Base-by-base conservation (phyloP, 176 grass and related monocot species). In the Rhynchospora breviuscula region DNA sequence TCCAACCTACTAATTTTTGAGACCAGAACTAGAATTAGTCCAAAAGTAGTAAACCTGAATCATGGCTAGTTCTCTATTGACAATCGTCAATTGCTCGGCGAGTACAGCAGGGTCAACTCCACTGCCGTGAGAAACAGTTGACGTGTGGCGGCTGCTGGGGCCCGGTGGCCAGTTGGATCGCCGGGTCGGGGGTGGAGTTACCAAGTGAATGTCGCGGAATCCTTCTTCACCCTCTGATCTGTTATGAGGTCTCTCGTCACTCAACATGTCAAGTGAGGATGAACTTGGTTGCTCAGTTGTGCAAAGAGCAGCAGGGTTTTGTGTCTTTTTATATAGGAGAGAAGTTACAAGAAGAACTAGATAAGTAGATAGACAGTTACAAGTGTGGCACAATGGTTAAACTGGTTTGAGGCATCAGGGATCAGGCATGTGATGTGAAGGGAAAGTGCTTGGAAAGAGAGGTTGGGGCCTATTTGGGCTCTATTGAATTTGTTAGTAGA, bases 191-290 rank as follows among this genome's bases (percentile, higher is more conserved):
- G 26, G 12, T 1, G 84, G 12, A 53, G 86, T 91, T 57, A 98
- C 67, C 6, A 88, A 76, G 84, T 91, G 91, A 85, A 99, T 93
- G 88, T 95, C 93, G 19, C 92, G 96, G 86, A 93, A 91, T 83
- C 90, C 92, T 14, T 89, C 89, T 11, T 17, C 68, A 4, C 46
- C 69, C 8, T 17, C 88, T 12, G 67, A 58, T 82, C 72, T 60
- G 15, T 54, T 78, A 25, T 67, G 70, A 78, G 59, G 35, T 11
- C 68, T 76, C 35, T 81, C 74, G 80, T 73, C 67, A 83, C 67
- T 79, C 84, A 86, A 86, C 84, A 89, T 86, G 69, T 62, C 75
- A 74, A 85, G 82, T 26, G 17, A 54, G 47, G 46, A 62, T 44
- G 74, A 59, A 23, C 58, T 70, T 26, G 43, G 65, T 43, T 68